Base-by-base conservation (phyloP, 2,329 filamentous ascomycete genomes). In the Chaetomium sp. region DNA sequence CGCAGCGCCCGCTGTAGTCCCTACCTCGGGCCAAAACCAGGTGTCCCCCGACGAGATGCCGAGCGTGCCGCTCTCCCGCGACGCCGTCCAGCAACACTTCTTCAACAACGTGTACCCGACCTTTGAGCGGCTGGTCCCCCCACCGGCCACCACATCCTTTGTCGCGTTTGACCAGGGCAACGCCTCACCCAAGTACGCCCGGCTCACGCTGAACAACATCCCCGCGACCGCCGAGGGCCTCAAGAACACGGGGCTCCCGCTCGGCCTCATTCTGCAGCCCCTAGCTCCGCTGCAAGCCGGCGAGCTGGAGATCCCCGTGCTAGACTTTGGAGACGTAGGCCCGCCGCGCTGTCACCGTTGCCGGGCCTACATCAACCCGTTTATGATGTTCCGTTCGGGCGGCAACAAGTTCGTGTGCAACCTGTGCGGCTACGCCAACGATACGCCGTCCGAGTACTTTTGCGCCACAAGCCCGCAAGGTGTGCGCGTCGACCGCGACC, bases 331-430 rank as follows among this genome's bases (percentile, higher is more conserved):
- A 49, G 91, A 96, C 43, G 75, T 76, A 41, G 94, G 94, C 0
- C 94, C 94, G 42, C 94, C 94, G 27, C 83, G 94, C 70, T 99
- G 94, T 72, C 84, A 89, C 65, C 81, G 94, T 73, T 99, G 94
- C 76, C 82, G 94, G 68, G 88, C 92, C 11, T 99, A 99, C 73
- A 95, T 99, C 74, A 99, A 99, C 68, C 94, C 94, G 1, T 99
- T 99, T 70, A 97, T 99, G 94, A 88, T 91, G 68, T 99, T 99
- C 79, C 83, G 88, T 57, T 87, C 88, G 12, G 92, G 92, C 40
- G 94, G 94, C 55, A 96, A 92, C 74, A 96, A 95, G 70, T 95
- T 96, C 69, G 90, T 96, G 52, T 99, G 94, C 76, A 99, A 99
- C 68, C 89, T 99, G 74, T 99, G 94, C 75, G 94, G 88, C 27